Percentiles rank a stretch among this genome's conserved stretches.
Conservation (phyloP, 1,284 basidiomycete species). For the Fomitiporia mediterranea region DNA sequence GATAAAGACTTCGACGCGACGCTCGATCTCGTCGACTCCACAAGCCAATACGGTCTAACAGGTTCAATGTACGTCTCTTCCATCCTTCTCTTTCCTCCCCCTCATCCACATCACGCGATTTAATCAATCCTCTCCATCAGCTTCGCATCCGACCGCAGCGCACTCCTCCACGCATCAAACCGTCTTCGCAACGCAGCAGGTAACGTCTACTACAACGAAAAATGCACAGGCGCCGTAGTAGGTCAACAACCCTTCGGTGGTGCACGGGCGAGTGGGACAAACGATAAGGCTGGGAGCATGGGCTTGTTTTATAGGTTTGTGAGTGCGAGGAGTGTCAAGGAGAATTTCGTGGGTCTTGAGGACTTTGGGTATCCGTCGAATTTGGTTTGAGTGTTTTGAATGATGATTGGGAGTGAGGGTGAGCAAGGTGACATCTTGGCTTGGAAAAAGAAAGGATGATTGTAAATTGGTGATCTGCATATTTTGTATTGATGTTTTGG, state of each 20-base stretch:
- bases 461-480: too few species aligned
- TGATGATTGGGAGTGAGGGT: too few species aligned
- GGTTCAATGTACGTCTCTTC: constrained; percentile 73
- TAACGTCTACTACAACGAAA: constrained; percentile 94
- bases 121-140: constrained; percentile 1
- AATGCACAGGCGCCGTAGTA: constrained; percentile 94
- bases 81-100: too few species aligned
- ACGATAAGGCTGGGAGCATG: constrained; percentile 96
- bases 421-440: too few species aligned
- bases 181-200: constrained; percentile 82
- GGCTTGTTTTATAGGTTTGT: constrained; percentile 89
- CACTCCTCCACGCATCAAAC: constrained; percentile 72
- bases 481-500: too few species aligned
- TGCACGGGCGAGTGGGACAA: constrained; percentile 89
- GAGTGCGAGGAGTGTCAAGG: constrained; percentile 92
- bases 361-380: constrained; percentile 86
- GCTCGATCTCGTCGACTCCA: constrained; percentile 81
- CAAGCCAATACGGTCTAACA: constrained; percentile 88
- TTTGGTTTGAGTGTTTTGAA: constrained; percentile 46
- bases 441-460: too few species aligned
- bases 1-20: constrained; percentile 84
- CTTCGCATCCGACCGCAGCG: constrained; percentile 77
- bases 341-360: constrained; percentile 82
- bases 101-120: neutral
- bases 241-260: constrained; percentile 98